Base-by-base conservation (phyloP, 805 yeast genomes). In the Tetrapisispora namnaoensis region DNA sequence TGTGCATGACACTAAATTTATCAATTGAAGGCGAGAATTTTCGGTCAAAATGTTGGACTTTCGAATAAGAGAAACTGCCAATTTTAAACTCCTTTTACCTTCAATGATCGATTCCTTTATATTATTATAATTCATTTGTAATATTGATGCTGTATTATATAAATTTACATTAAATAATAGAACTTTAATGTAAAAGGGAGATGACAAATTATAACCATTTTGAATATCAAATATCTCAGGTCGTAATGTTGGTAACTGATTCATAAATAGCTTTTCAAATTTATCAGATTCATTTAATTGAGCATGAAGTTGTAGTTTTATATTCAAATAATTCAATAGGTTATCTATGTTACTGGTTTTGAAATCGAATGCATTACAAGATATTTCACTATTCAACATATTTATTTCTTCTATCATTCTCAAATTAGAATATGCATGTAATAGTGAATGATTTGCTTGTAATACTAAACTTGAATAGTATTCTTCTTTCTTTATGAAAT, bases 41-140 rank as follows among this genome's bases (percentile, higher is more conserved):
- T 65, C 62, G 44, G 46, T 55, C 13, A 51, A 53, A 28, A 54
- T 56, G 51, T 49, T 61, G 32, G 34, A 51, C 47, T 73, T 75
- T 49, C 75, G 76, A 38, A 81, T 49, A 9, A 82, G 61, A 0
- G 86, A 78, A 49, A 75, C 74, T 9, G 78, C 59, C 6, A 83
- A 60, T 52, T 79, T 76, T 2, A 80, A 63, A 1, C 80, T 69
- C 11, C 73, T 66, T 49, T 76, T 80, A 14, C 71, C 60, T 41
- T 77, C 76, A 3, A 59, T 52, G 4, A 70, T 57, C 7, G 69
- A 50, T 3, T 51, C 57, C 1, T 52, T 38, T 22, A 62, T 39
- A 34, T 60, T 50, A 14, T 55, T 49, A 1, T 45, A 42, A 9
- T 42, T 7, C 11, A 53, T 22, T 21, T 62, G 62, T 13, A 64